Evolutionary conservation across 2,329 filamentous ascomycete species (phyloP).

Genomic region (Leptodontidium sp.): DNA sequence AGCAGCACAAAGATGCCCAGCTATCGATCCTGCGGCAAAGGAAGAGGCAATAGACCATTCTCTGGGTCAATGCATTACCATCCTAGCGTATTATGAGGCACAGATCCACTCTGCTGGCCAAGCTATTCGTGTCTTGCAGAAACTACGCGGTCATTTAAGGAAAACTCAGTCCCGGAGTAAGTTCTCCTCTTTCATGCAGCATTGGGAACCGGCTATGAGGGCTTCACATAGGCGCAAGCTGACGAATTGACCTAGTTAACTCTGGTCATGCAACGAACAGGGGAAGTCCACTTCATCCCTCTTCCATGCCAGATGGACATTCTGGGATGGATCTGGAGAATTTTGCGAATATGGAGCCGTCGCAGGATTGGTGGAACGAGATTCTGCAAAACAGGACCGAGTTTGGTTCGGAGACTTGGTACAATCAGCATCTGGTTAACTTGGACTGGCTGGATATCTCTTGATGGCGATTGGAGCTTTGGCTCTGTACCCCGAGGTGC

Average conservation of each 20-base stretch:
- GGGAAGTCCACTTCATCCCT: not conserved
- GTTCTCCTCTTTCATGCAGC: not conserved
- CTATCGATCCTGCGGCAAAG: slow-evolving; percentile 5
- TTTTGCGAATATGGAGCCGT: slow-evolving; percentile 14
- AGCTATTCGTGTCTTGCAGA: slow-evolving; percentile 4
- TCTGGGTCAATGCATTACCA: slow-evolving; percentile 5
- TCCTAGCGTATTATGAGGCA: slow-evolving; percentile 6
- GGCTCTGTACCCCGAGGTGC: not conserved
- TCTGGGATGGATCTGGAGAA: slow-evolving; percentile 8
- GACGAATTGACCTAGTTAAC: not conserved
- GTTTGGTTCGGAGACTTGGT: slow-evolving; percentile 12
- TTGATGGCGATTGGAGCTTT: not conserved
- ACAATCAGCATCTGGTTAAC: slow-evolving; percentile 12
- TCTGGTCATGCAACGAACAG: not conserved
- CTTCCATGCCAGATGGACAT: slow-evolving; percentile 9
- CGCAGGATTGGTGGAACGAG: slow-evolving; percentile 2
- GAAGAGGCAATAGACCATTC: not conserved
- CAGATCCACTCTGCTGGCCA: slow-evolving; percentile 14
- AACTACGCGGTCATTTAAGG: not conserved
- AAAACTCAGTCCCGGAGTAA: not conserved
- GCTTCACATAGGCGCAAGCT: not conserved
- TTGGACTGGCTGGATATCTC: slow-evolving; percentile 11
- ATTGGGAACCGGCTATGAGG: not conserved
- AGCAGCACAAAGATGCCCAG: slow-evolving; percentile 20
- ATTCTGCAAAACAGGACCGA: not conserved